Base-by-base conservation (phyloP, 1,284 basidiomycete genomes). In the Somion occarium region DNA sequence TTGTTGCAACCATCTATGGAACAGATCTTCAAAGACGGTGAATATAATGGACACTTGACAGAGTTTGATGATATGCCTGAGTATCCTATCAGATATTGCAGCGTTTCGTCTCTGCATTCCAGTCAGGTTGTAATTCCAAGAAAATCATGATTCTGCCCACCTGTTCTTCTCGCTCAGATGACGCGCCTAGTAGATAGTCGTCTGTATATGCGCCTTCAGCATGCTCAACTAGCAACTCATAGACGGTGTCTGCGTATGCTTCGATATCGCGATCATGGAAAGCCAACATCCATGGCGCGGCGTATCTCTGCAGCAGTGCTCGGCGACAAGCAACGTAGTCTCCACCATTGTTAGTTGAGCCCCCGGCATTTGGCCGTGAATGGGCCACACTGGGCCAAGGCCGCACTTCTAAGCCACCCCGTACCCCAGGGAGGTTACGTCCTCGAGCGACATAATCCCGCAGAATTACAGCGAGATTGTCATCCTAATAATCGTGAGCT, bases 1-100 rank as follows among this genome's bases (percentile, higher is more conserved):
- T 12, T 69, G 71, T 45, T 84, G 73, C 26, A 91, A 65, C 86
- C 88, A 91, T 22, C 71, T 73, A 18, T 79, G 65, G 56, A 89
- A 77, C 7, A 91, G 64, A 44, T 78, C 76, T 51, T 89, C 80
- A 51, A 83, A 80, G 2, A 74, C 70, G 12, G 73, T 79, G 64
- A 87, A 89, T 2, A 79, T 65, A 1, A 86, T 74, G 3, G 71
- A 75, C 18, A 69, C 67, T 53, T 84, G 80, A 13, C 69, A 71
- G 9, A 88, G 61, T 58, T 78, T 80, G 43, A 76, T 70, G 43
- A 88, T 76, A 37, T 67, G 68, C 20, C 75, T 74, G 24, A 88
- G 68, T 18, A 78, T 66, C 49, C 58, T 64, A 57, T 73, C 73
- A 19, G 61, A 59, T n/a, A 64, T 48, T 4, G 50, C 34, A 24